phyloP scores from a whole-genome alignment of 164 flowering plant genomes.

The Tetrastigma voinierianum region DNA sequence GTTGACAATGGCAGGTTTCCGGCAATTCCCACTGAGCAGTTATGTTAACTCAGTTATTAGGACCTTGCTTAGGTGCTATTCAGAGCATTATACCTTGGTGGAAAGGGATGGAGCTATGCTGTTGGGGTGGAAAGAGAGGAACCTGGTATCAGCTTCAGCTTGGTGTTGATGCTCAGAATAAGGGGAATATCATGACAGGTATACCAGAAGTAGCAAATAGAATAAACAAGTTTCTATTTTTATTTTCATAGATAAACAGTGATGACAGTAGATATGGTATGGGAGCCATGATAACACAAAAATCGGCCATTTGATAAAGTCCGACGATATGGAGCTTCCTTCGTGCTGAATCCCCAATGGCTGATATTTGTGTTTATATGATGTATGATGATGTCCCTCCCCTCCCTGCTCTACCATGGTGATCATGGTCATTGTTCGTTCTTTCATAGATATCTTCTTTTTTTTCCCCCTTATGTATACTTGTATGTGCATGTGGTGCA shows the following conservation, averaged over 20 bases:
- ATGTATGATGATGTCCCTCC: too few species aligned
- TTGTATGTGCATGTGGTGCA: too few species aligned
- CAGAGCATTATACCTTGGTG: conserved; percentile 58
- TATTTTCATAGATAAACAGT: background rate
- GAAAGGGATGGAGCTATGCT: conserved; percentile 75
- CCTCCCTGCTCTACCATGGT: too few species aligned
- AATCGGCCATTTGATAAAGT: too few species aligned
- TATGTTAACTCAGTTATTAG: conserved; percentile 61
- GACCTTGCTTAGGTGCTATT: conserved; percentile 46
- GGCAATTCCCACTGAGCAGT: conserved; percentile 55
- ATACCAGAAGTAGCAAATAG: conserved; percentile 2
- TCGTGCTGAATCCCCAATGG: too few species aligned
- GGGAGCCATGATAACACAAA: too few species aligned
- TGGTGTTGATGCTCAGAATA: conserved; percentile 46
- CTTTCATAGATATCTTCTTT: too few species aligned
- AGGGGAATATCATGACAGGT: background rate
- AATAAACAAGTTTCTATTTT: background rate
- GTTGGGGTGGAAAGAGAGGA: conserved; percentile 69
- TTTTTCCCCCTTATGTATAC: too few species aligned
- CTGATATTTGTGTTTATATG: too few species aligned
- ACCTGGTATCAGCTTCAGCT: conserved; percentile 69
- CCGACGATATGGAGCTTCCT: too few species aligned
- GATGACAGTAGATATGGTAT: too few species aligned
- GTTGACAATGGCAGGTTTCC: conserved; percentile 77
- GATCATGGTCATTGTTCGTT: too few species aligned